A percentile compares a stretch with the other conserved stretches of the same genome.
Conservation (phyloP, 2,329 filamentous ascomycete species). For the Colletotrichum abscissum region DNA sequence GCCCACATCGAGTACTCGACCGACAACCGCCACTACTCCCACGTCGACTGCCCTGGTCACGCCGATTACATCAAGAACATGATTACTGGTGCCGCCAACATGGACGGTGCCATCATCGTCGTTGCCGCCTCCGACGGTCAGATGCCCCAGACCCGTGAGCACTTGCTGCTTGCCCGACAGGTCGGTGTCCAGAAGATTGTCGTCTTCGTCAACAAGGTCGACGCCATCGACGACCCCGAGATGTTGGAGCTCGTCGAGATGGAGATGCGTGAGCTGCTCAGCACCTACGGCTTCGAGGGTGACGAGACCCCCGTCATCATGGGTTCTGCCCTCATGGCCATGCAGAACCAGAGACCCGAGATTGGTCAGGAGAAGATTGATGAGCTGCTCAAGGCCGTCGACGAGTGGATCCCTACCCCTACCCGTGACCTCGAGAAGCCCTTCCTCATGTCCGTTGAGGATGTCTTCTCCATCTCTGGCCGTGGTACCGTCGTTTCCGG, state of each 20-base stretch:
- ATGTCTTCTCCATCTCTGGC: constrained; percentile 89
- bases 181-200: constrained; percentile 98
- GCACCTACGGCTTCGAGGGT: constrained; percentile 94
- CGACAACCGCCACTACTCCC: constrained; percentile 94
- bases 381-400: constrained; percentile 88
- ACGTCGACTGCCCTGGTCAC: constrained; percentile 99
- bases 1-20: constrained; percentile 99
- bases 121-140: constrained; percentile 98
- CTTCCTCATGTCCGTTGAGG: constrained; percentile 98
- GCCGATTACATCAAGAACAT: constrained; percentile 99
- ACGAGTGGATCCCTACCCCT: constrained; percentile 96
- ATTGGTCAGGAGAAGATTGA: constrained; percentile 91
- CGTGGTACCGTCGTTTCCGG: constrained; percentile 97
- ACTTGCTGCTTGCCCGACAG: constrained; percentile 96
- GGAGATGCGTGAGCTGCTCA: constrained; percentile 98
- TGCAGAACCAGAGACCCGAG: constrained; percentile 87
- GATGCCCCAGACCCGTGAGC: constrained; percentile 99
- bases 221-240: constrained; percentile 96
- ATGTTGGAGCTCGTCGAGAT: constrained; percentile 99
- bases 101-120: constrained; percentile 99
- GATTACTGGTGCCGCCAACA: constrained; percentile 99
- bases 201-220: constrained; percentile 99
- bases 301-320: constrained; percentile 98
- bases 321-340: constrained; percentile 94
- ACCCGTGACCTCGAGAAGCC: constrained; percentile 96